phyloP scores from a whole-genome alignment of 176 grass and related monocot species.

The Tillandsia fasciculata region DNA sequence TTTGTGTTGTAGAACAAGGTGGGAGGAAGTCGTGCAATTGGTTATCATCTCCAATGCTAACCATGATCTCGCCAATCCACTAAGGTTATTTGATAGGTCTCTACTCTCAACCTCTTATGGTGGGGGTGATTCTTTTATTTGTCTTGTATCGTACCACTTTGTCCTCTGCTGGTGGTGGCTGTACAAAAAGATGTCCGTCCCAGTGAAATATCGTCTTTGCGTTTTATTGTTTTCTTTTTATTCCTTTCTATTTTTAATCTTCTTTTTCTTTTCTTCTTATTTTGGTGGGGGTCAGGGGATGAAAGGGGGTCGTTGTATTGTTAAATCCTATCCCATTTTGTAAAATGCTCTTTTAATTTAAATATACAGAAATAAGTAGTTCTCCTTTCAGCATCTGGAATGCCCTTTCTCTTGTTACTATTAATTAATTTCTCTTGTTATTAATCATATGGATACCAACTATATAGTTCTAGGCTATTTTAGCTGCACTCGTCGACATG shows the following conservation, averaged over 20 bases:
- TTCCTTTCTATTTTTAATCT: constrained; percentile 22
- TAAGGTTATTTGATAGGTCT: constrained; percentile 17
- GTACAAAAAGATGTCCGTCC: constrained; percentile 43
- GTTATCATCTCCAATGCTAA: constrained; percentile 30
- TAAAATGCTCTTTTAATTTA: constrained; percentile 42
- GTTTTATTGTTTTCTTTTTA: constrained; percentile 10
- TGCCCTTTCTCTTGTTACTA: too few relatives aligned
- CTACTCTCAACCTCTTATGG: constrained; percentile 24
- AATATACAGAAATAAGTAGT: constrained; percentile 52
- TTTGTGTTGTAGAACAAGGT: too few relatives aligned
- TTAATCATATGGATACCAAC: too few relatives aligned
- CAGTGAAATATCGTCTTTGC: background rate
- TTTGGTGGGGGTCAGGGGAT: constrained; percentile 19
- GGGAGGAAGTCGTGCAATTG: background rate
- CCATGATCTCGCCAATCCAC: constrained; percentile 19
- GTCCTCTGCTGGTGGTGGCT: constrained; percentile 28
- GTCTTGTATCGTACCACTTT: constrained; percentile 39
- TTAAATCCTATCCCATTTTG: constrained; percentile 58
- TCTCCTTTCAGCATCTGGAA: constrained; percentile 2
- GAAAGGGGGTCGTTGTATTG: constrained; percentile 29
- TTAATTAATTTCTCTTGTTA: too few relatives aligned
- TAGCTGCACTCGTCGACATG: too few relatives aligned
- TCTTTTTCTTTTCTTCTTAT: constrained; percentile 14
- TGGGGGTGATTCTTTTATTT: constrained; percentile 63
- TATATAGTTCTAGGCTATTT: too few relatives aligned